Evolutionary conservation across 2,329 filamentous ascomycete genomes (phyloP).

Genomic region (Xylaria sp.): DNA sequence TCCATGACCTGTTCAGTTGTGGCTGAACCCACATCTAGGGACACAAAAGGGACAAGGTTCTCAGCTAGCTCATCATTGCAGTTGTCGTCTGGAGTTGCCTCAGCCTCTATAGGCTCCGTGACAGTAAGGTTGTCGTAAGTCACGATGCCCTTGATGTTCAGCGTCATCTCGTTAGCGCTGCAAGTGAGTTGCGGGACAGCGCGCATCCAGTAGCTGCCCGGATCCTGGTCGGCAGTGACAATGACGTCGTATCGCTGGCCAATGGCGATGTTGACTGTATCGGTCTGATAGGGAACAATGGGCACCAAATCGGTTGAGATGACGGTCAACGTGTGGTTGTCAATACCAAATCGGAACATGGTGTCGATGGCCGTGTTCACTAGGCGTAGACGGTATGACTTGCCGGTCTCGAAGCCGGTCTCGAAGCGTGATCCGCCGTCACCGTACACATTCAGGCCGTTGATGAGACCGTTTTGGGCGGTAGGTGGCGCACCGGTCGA

Average conservation of each 20-base stretch:
- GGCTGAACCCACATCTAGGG: slow-evolving; percentile 49
- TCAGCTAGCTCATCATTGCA: slow-evolving; percentile 53
- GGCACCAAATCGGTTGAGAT: slow-evolving; percentile 70
- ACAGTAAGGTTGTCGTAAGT: slow-evolving; percentile 51
- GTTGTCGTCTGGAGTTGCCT: slow-evolving; percentile 36
- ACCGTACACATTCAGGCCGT: slow-evolving; percentile 51
- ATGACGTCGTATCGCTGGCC: slow-evolving; percentile 60
- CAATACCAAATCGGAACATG: slow-evolving; percentile 62
- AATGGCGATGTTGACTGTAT: slow-evolving; percentile 52
- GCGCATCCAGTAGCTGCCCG: slow-evolving; percentile 61
- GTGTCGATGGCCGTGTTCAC: slow-evolving; percentile 60
- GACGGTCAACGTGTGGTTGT: slow-evolving; percentile 67
- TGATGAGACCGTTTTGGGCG: slow-evolving; percentile 56
- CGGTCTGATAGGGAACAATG: slow-evolving; percentile 64
- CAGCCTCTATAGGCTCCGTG: slow-evolving; percentile 34
- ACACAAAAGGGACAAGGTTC: slow-evolving; percentile 53
- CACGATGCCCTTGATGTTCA: slow-evolving; percentile 63
- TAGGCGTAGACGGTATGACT: slow-evolving; percentile 60
- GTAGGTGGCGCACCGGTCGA: slow-evolving; percentile 49
- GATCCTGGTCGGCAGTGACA: slow-evolving; percentile 54
- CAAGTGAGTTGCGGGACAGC: slow-evolving; percentile 57
- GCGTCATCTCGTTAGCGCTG: slow-evolving; percentile 53
- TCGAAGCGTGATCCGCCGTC: slow-evolving; percentile 52
- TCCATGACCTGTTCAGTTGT: slow-evolving; percentile 46
- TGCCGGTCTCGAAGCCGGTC: slow-evolving; percentile 55